Conservation (phyloP, 2,329 filamentous ascomycete species). For the Colletotrichum sp. region DNA sequence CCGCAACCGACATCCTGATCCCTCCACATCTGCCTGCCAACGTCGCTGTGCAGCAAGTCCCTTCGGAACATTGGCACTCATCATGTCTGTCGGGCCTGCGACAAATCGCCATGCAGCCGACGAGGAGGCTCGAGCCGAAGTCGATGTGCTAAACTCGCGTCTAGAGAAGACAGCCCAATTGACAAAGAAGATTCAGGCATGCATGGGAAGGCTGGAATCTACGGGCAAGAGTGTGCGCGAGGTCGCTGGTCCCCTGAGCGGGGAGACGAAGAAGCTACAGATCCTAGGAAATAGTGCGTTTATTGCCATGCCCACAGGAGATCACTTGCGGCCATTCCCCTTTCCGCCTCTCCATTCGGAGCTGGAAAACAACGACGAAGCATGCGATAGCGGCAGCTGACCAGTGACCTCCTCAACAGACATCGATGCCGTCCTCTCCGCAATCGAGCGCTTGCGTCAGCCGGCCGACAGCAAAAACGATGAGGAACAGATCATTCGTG, state of each 20-base stretch:
- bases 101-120: slow-evolving; percentile 58
- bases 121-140: slow-evolving; percentile 72
- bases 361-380: background rate
- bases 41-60: background rate
- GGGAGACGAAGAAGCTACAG: slow-evolving; percentile 89
- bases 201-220: slow-evolving; percentile 80
- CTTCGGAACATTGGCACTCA: background rate
- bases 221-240: slow-evolving; percentile 91
- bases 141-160: slow-evolving; percentile 72
- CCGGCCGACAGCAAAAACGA: slow-evolving; percentile 92
- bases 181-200: slow-evolving; percentile 94
- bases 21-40: background rate
- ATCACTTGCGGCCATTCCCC: background rate
- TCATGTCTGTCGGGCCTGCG: slow-evolving; percentile 58
- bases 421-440: slow-evolving; percentile 82
- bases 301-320: background rate
- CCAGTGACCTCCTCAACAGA: slow-evolving; percentile 51
- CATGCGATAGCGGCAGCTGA: slow-evolving; percentile 22
- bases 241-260: slow-evolving; percentile 89
- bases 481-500: slow-evolving; percentile 89
- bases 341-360: background rate
- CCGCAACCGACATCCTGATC: background rate
- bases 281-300: slow-evolving; percentile 78
- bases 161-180: slow-evolving; percentile 92
- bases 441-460: slow-evolving; percentile 87